Evolutionary conservation across 306 rosid species (phyloP), one percentile per base, ranked within the genome.

Genomic region (Myrica gale): DNA sequence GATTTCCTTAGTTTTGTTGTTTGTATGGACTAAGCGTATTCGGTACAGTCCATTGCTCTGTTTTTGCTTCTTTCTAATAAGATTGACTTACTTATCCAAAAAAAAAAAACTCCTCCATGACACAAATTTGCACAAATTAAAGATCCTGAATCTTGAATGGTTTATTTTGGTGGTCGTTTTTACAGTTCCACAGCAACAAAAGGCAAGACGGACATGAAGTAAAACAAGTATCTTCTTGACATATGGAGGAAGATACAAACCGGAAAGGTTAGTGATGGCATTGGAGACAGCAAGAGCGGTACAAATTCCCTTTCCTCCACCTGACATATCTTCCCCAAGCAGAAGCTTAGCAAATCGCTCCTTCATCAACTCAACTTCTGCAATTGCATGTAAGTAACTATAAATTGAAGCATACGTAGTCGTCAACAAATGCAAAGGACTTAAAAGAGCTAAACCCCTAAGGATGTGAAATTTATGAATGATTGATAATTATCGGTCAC

Each of bases 261-360:
- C 87, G 19, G 85, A 86, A 43, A 86, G 89, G 81, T 83, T 86
- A 56, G 87, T 80, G 57, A 86, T 83, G 63, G 85, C 85, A 72
- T 86, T 86, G 50, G 89, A 86, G 66, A 83, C 75, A 13, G 89
- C 89, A 46, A 83, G 85, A 26, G 85, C 87, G 2, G 85, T 78
- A 60, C 82, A 83, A 61, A 86, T 87, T 76, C 87, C 87, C 79
- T 83, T 75, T 52, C 87, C 81, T 75, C 84, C 87, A 39, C 89
- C 87, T 39, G 87, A 86, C 89, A 83, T 86, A 73, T 86, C 85
- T 82, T 83, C 89, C 68, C 87, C 87, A 2, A 86, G 79, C 26
- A 86, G 80, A 76, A 86, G 89, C 75, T 80, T 86, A 23, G 87
- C 87, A 73, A 86, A 86, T 32, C 85, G 74, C 81, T 86, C 85